Conservation (phyloP, 305 asterid species). For the Caryopteris hybrid region DNA sequence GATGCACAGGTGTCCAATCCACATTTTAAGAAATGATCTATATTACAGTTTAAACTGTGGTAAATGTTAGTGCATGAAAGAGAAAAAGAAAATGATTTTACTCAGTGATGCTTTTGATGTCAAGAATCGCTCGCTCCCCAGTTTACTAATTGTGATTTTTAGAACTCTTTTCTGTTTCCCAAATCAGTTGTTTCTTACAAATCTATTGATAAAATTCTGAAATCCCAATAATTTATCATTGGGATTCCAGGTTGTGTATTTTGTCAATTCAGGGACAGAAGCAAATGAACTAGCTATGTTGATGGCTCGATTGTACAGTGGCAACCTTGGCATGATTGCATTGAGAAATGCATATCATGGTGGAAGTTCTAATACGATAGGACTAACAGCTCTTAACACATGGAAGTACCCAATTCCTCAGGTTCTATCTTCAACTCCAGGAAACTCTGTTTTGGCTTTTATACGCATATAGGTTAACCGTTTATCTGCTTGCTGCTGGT, state of each 20-base stretch:
- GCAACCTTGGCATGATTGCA: conserved; percentile 81
- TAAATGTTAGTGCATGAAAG: not conserved
- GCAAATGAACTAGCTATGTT: conserved; percentile 94
- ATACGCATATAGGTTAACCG: not conserved
- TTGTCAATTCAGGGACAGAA: conserved; percentile 96
- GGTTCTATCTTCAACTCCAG: conserved; percentile 39
- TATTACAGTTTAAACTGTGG: no score
- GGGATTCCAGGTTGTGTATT: conserved; percentile 75
- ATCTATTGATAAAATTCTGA: not conserved
- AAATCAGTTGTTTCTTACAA: not conserved
- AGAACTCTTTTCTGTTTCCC: not conserved
- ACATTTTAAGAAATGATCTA: no score
- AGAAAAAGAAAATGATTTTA: not conserved
- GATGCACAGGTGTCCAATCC: not conserved
- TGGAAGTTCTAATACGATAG: conserved; percentile 83
- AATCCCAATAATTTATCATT: not conserved
- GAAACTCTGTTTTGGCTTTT: not conserved
- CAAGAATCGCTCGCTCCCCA: not conserved
- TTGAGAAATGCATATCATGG: conserved; percentile 97
- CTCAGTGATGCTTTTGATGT: not conserved
- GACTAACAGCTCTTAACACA: conserved; percentile 79
- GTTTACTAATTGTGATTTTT: not conserved
- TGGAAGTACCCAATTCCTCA: conserved; percentile 96
- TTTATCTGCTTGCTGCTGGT: not conserved
- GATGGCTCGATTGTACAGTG: conserved; percentile 86